Evolutionary conservation across 495 filamentous ascomycete species (phyloP).

Genomic region (Viridothelium virens): DNA sequence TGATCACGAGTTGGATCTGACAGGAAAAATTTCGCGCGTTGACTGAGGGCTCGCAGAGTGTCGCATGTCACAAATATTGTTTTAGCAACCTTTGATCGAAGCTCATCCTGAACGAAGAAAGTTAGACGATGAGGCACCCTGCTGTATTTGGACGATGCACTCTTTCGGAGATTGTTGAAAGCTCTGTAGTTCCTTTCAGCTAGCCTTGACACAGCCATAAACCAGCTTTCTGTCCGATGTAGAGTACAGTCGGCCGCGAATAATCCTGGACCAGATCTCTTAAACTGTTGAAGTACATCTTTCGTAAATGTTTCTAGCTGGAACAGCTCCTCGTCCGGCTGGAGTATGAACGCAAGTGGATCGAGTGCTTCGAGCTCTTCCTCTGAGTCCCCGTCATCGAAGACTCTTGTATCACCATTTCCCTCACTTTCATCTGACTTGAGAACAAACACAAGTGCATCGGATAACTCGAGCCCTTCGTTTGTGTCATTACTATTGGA

Average conservation of each 20-base stretch:
- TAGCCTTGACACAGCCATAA: background rate
- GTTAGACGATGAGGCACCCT: background rate
- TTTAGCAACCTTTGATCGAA: background rate
- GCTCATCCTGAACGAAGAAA: background rate
- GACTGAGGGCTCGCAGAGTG: background rate
- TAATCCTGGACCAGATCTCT: background rate
- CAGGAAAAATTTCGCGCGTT: background rate
- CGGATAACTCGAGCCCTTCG: no score
- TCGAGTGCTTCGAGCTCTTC: no score
- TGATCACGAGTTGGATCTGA: background rate
- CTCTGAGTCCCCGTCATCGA: no score
- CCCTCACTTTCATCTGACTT: no score
- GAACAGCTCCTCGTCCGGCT: slow-evolving; percentile 1
- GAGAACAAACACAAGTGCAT: no score
- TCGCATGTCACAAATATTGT: background rate
- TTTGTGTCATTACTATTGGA: no score
- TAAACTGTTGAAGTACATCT: background rate
- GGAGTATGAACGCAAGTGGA: background rate
- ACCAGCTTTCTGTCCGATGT: no score
- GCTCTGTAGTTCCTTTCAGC: background rate
- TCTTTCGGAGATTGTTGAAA: background rate
- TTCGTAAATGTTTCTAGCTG: background rate
- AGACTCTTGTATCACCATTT: no score
- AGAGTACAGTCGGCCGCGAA: background rate
- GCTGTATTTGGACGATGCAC: background rate